phyloP scores from a whole-genome alignment of 2,329 filamentous ascomycete species.

The Phialemonium atrogriseum region DNA sequence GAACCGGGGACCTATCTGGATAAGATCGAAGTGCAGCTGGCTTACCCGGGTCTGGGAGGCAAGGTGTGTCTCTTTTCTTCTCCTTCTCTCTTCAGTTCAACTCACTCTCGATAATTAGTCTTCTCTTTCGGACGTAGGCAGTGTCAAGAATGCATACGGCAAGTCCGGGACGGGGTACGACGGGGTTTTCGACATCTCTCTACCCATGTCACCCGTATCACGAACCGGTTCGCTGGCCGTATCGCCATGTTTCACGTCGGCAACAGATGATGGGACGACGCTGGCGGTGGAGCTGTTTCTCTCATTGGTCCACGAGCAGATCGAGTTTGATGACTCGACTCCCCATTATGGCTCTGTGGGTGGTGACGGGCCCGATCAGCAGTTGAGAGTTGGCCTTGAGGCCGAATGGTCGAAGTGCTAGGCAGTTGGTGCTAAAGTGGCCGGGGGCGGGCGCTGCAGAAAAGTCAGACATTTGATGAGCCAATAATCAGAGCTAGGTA shows the following conservation, averaged over 20 bases:
- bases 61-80: background rate
- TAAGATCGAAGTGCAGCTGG: background rate
- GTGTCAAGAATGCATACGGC: background rate
- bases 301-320: slow-evolving; percentile 1
- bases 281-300: background rate
- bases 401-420: background rate
- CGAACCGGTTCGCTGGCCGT: background rate
- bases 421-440: no score
- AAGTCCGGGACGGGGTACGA: background rate
- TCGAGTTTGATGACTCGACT: slow-evolving; percentile 1
- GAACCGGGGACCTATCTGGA: slow-evolving; percentile 2
- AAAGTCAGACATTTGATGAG: no score
- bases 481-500: no score
- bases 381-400: background rate
- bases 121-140: slow-evolving; percentile 1
- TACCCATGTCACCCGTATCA: background rate
- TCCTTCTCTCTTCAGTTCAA: no score
- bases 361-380: background rate
- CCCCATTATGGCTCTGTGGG: slow-evolving; percentile 2
- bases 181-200: background rate
- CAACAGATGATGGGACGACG: background rate
- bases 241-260: background rate
- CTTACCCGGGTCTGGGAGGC: background rate
- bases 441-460: no score
- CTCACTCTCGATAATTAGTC: no score